Conservation (phyloP, 2,329 filamentous ascomycete species). For the Penicillium sp. region DNA sequence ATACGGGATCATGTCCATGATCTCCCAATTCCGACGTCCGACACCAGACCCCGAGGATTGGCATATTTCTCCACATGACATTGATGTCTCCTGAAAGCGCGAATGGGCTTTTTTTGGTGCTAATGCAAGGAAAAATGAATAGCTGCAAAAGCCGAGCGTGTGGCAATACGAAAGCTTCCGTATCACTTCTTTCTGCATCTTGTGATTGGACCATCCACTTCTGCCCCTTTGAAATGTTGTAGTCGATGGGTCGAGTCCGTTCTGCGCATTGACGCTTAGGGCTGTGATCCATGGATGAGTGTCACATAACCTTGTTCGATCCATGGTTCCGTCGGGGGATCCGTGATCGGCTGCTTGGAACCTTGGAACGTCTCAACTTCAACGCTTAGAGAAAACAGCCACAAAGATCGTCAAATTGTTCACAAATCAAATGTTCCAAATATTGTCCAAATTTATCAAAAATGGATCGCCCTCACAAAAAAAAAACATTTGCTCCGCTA, state of each 20-base stretch:
- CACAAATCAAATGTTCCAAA: neutral
- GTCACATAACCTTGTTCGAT: slow-evolving; percentile 5
- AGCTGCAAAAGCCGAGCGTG: slow-evolving; percentile 18
- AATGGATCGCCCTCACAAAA: neutral
- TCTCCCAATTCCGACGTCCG: slow-evolving; percentile 3
- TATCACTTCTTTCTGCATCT: slow-evolving; percentile 14
- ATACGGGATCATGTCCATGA: slow-evolving; percentile 1
- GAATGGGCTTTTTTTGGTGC: slow-evolving; percentile 5
- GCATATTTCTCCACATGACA: slow-evolving; percentile 13
- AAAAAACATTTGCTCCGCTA: neutral
- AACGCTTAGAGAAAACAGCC: neutral
- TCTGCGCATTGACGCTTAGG: slow-evolving; percentile 17
- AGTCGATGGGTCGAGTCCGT: slow-evolving; percentile 9
- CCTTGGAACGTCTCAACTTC: slow-evolving; percentile 5
- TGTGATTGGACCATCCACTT: slow-evolving; percentile 13
- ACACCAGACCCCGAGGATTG: slow-evolving; percentile 8
- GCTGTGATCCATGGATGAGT: slow-evolving; percentile 4
- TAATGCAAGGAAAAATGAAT: slow-evolving; percentile 27
- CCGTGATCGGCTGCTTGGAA: neutral
- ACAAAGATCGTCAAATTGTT: neutral
- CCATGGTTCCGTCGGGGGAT: slow-evolving; percentile 4
- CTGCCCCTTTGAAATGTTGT: slow-evolving; percentile 5
- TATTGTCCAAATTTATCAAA: neutral
- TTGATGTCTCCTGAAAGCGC: slow-evolving; percentile 6
- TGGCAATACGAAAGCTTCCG: slow-evolving; percentile 24